These are phyloP conservation scores for Linum tenue DNA, from an alignment of 345 rosid species.

Conservation along the genomic window DNA sequence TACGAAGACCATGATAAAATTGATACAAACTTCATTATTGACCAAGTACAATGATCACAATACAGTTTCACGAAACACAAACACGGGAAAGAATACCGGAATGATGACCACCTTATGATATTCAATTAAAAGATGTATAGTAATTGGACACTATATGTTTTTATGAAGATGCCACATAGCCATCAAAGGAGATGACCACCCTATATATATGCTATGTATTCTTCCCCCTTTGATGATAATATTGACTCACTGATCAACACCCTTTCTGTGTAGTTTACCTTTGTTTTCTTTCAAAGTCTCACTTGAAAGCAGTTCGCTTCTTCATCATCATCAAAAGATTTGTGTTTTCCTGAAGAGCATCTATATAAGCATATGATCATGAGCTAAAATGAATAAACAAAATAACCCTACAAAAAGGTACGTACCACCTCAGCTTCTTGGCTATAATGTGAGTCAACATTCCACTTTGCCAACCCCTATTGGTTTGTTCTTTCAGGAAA, in stretches of 20 bases:
- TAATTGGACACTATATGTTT: neutral
- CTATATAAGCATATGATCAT: constrained; percentile 1
- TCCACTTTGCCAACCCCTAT: constrained; percentile 10
- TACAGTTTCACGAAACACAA: too few relatives aligned
- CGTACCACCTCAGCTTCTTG: too few relatives aligned
- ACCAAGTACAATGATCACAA: too few relatives aligned
- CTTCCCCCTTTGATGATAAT: neutral
- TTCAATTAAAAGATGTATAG: too few relatives aligned
- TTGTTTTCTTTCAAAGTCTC: constrained; percentile 7
- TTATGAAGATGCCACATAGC: constrained; percentile 3
- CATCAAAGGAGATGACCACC: constrained; percentile 14
- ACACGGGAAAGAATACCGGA: too few relatives aligned
- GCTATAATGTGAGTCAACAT: constrained; percentile 5
- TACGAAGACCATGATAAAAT: too few relatives aligned
- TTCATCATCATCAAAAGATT: constrained; percentile 7
- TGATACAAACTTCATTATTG: too few relatives aligned
- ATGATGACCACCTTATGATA: too few relatives aligned
- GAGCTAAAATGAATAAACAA: neutral
- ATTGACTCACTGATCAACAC: neutral
- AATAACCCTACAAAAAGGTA: too few relatives aligned
- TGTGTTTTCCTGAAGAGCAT: neutral
- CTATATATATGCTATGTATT: neutral
- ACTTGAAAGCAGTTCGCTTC: constrained; percentile 10
- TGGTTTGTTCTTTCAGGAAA: neutral
- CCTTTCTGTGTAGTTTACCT: too few relatives aligned